These are phyloP conservation scores for Colletotrichum trifolii DNA, from an alignment of 2,329 filamentous ascomycete species.

Conservation along the genomic window DNA sequence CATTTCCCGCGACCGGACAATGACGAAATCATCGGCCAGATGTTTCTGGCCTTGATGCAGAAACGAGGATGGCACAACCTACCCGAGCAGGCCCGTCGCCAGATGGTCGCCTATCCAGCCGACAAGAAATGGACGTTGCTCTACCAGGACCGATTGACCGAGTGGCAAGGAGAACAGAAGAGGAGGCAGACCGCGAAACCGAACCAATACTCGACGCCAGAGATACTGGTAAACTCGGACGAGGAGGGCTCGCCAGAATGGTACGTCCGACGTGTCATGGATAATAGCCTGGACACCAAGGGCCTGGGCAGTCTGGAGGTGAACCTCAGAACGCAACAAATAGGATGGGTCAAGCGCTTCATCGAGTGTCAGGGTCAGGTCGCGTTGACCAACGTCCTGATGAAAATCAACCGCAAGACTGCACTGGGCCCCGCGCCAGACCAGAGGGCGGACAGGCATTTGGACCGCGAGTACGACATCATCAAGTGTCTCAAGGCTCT, in stretches of 20 bases:
- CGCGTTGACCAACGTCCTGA: conserved; percentile 90
- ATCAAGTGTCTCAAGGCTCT: conserved; percentile 96
- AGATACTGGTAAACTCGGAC: conserved; percentile 82
- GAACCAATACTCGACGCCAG: conserved; percentile 71
- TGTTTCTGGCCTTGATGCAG: conserved; percentile 95
- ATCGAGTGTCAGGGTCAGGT: conserved; percentile 98
- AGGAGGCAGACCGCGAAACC: conserved; percentile 79
- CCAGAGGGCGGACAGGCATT: conserved; percentile 76
- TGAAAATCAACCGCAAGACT: conserved; percentile 92
- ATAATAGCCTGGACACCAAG: conserved; percentile 92
- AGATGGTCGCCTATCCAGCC: conserved; percentile 96
- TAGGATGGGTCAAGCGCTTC: conserved; percentile 96
- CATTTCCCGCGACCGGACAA: conserved; percentile 80
- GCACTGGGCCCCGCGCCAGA: conserved; percentile 74
- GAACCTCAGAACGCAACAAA: conserved; percentile 94
- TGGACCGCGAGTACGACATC: conserved; percentile 95
- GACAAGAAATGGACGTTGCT: conserved; percentile 98
- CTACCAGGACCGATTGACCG: conserved; percentile 92
- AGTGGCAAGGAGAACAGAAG: conserved; percentile 95
- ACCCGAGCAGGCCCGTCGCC: conserved; percentile 90
- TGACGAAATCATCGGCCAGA: conserved; percentile 86
- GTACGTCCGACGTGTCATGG: conserved; percentile 97
- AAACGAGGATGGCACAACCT: conserved; percentile 98
- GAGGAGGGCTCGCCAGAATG: conserved; percentile 97
- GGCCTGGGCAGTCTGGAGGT: conserved; percentile 93